Evolutionary conservation across 371 early-diverging fungal genomes (phyloP), one percentile per base, ranked within the genome.

Genomic region (Mortierella sp.): DNA sequence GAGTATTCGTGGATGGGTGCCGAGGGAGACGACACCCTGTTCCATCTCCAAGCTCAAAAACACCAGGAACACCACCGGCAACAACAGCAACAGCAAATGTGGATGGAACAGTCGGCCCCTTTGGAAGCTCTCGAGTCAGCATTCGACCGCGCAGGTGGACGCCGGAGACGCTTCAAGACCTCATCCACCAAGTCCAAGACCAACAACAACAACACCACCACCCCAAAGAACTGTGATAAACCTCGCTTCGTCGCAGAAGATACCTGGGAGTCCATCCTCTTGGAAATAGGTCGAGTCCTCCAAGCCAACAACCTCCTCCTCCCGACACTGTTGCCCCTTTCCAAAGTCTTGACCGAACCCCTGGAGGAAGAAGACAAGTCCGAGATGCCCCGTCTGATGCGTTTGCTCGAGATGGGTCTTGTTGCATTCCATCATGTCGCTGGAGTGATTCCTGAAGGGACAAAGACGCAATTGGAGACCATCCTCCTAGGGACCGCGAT

Each of bases 1-100:
- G 76, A 80, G 55, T 80, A 80, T 41, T 60, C 80, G 18, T 80
- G 75, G 75, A 63, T 72, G 18, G 46, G 58, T 24, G 5, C 65
- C 11, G 58, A 68, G 3, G 68, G 38, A 18, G 41, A 68, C 10
- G 68, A 68, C 18, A 1, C 68, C 2, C 68, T 24, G 43, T 38
- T 24, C 10, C 24, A 8, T 32, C 38, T 38, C 6, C 54, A 48
- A 11, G 12, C 56, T 6, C 48, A 41, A 41, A 24, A 29, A 3
- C 21, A 18, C 0, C 70, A 32, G n/a, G 46, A 32, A 32, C 55
- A 49, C 27, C 27, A 41, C 4, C 43, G 12, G 6, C 74, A 44
- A 21, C 63, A 32, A 18, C 63, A 29, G 12, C 74, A 44, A 21
- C 63, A 32, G 18, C 63, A 32, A 16, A 4, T 41, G 29, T 51